Base-by-base conservation (phyloP, 2,329 filamentous ascomycete species). In the Ceratocystis cacaofunesta region DNA sequence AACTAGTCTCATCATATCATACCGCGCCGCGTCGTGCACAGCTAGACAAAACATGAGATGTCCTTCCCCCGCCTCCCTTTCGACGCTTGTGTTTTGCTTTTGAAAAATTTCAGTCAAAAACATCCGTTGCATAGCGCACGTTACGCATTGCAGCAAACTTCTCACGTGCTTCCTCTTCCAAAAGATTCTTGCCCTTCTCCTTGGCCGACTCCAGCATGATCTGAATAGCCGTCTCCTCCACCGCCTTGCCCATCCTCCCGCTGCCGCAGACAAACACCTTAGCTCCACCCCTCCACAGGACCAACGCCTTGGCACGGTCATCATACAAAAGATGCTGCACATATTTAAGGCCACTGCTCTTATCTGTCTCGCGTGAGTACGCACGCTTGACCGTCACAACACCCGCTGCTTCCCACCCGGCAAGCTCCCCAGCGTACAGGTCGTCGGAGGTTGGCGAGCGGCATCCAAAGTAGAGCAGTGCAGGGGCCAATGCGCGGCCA, bases 231-330 rank as follows among this genome's bases (percentile, higher is more conserved):
- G 75, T 74, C 5, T 76, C 75, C 67, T 77, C 75, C 17, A 84
- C 75, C 0, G 74, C 80, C 63, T 78, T 76, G 19, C 79, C 80
- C 1, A 84, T 75, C 15, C 74, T 75, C 3, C 77, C 75, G 55
- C 81, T 83, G 3, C 87, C 87, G 71, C 87, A 90, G 1, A 88
- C 80, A 70, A 82, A 89, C 0, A 87, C 74, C 70, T 81, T 80
- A 0, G 85, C 78, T 3, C 76, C 78, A 7, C 71, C 68, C 4
- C 72, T 67, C 77, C 77, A 80, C 22, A 79, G 70, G 25, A 72
- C 68, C 15, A 70, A 68, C 2, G 78, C 68, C 48, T 77, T 74
- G 1, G 74, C 70, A 5, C 72, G 69, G 64, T 78, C 73, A 2
- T 70, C 72, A 8, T 69, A 72, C 63, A 81, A 66, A 5, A 76